phyloP scores from a whole-genome alignment of 192 early-diverging fungal species.

The Mortierella alpina region DNA sequence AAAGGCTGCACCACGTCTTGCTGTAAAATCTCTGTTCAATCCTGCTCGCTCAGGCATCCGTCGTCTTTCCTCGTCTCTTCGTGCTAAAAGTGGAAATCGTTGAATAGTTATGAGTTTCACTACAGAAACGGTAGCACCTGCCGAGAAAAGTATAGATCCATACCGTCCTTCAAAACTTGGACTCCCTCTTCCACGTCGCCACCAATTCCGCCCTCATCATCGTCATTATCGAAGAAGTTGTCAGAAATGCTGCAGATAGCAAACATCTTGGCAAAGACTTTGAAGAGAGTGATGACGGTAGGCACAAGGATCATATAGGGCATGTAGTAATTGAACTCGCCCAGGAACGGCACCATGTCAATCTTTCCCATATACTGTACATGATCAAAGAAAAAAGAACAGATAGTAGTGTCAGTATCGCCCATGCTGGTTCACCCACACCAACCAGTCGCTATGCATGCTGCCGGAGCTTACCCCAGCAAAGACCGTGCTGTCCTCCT shows the following conservation, averaged over 20 bases:
- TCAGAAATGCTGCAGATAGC: conserved; percentile 67
- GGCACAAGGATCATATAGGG: conserved; percentile 89
- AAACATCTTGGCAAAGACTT: conserved; percentile 86
- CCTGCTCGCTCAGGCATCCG: conserved; percentile 39
- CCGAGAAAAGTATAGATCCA: not conserved
- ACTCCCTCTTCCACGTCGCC: conserved; percentile 46
- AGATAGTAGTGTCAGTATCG: not conserved
- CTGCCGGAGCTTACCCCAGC: conserved; percentile 31
- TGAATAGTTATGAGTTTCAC: not conserved
- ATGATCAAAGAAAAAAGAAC: not conserved
- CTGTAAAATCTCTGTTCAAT: conserved; percentile 40
- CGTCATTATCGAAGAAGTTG: conserved; percentile 53
- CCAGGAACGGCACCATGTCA: conserved; percentile 91
- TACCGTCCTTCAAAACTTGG: conserved; percentile 49
- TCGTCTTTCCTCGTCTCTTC: conserved; percentile 43
- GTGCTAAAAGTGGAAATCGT: conserved; percentile 3
- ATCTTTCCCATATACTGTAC: conserved; percentile 79
- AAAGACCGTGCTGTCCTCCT: conserved; percentile 65
- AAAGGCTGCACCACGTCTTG: conserved; percentile 43
- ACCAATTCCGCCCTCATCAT: conserved; percentile 49
- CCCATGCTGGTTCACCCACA: too few species aligned
- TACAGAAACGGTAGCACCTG: not conserved
- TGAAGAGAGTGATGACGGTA: conserved; percentile 78
- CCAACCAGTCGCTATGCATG: too few species aligned
- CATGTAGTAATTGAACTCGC: conserved; percentile 88